These are phyloP conservation scores for Ascochyta viciae-villosae DNA, from an alignment of 2,329 filamentous ascomycete genomes.

Conservation along the genomic window DNA sequence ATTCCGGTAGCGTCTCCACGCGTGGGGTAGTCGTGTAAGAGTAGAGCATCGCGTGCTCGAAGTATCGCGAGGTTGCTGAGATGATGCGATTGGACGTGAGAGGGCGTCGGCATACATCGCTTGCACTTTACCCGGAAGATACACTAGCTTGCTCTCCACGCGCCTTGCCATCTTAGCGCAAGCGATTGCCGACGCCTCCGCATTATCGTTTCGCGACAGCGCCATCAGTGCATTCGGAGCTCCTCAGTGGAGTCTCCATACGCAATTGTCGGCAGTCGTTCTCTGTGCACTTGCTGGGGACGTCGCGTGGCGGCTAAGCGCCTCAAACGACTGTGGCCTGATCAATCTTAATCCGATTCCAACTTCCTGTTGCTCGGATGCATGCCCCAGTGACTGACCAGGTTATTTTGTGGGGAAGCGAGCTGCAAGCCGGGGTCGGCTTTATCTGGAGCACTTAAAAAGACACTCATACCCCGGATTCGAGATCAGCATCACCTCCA, in stretches of 20 bases:
- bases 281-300: slow-evolving; percentile 2
- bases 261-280: neutral
- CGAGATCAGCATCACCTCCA: slow-evolving; percentile 22
- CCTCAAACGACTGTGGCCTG: slow-evolving; percentile 13
- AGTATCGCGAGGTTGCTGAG: slow-evolving; percentile 8
- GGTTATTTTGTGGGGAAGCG: slow-evolving; percentile 30
- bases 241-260: slow-evolving; percentile 27
- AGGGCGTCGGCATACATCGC: slow-evolving; percentile 12
- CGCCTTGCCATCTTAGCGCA: slow-evolving; percentile 9
- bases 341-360: slow-evolving; percentile 14
- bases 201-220: slow-evolving; percentile 17
- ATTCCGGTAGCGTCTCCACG: slow-evolving; percentile 25
- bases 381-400: slow-evolving; percentile 18
- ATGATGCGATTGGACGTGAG: slow-evolving; percentile 19
- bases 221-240: slow-evolving; percentile 23
- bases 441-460: slow-evolving; percentile 24
- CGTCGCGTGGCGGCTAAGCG: slow-evolving; percentile 15
- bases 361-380: slow-evolving; percentile 22
- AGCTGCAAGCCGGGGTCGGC: slow-evolving; percentile 18
- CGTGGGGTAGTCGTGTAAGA: slow-evolving; percentile 14
- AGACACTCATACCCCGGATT: slow-evolving; percentile 32
- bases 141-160: neutral
- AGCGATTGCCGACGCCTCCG: slow-evolving; percentile 22
- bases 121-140: slow-evolving; percentile 6
- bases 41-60: slow-evolving; percentile 1